phyloP scores from a whole-genome alignment of 1,284 basidiomycete genomes.

The Amylostereum areolatum region DNA sequence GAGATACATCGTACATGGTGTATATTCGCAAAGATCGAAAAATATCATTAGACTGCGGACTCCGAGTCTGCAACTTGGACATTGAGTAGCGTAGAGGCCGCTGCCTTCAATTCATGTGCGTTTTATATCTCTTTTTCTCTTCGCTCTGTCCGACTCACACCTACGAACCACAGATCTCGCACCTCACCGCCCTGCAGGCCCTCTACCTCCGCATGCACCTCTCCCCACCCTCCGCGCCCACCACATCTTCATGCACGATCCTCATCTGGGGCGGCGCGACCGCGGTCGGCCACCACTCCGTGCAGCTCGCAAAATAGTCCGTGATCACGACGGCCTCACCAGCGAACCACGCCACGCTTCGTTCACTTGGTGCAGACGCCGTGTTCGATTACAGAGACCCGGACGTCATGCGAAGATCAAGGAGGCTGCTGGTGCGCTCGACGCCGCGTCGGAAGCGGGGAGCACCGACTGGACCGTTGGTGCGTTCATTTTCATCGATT shows the following conservation, averaged over 20 bases:
- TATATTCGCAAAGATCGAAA: too few species aligned
- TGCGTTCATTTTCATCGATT: not conserved
- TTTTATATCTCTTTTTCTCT: too few species aligned
- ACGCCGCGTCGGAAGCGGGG: conserved; percentile 5
- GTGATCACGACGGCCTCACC: conserved; percentile 35
- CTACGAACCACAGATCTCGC: not conserved
- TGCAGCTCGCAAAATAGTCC: conserved; percentile 32
- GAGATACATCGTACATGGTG: too few species aligned
- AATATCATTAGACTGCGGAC: too few species aligned
- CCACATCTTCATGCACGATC: conserved; percentile 12
- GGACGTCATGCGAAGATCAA: conserved; percentile 17
- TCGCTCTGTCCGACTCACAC: not conserved
- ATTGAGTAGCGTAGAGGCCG: too few species aligned
- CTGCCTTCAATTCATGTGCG: too few species aligned
- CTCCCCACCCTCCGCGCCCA: conserved; percentile 6
- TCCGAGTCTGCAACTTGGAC: too few species aligned
- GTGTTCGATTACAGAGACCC: conserved; percentile 28
- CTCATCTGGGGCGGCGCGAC: conserved; percentile 37
- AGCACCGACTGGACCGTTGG: not conserved
- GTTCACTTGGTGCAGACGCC: conserved; percentile 31
- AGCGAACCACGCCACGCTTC: conserved; percentile 30
- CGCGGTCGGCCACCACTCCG: conserved; percentile 33
- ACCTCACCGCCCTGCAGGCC: conserved; percentile 1
- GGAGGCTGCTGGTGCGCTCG: conserved; percentile 5
- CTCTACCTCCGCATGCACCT: conserved; percentile 10